Evolutionary conservation across 768 basidiomycete species (phyloP), one percentile per base, ranked within the genome.

Genomic region (Mycena haematopus): DNA sequence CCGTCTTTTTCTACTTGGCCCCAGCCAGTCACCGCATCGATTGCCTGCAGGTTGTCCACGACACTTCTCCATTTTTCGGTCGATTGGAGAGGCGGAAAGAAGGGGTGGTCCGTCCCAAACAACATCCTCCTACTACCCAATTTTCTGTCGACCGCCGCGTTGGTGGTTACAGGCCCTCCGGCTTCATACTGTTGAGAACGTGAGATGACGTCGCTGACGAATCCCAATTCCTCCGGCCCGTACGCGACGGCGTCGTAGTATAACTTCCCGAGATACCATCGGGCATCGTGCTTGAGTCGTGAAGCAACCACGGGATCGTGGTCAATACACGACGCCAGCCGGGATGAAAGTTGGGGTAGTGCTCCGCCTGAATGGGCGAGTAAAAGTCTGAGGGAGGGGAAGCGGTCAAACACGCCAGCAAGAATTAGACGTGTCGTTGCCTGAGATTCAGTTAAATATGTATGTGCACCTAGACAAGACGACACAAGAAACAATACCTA

Each of bases 211-310:
- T 90, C 84, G 66, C 87, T 86, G 44, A 90, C 89, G 65, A 95
- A 93, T 6, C 82, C 86, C 44, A 95, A 79, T 71, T 95, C 94
- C 68, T 93, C 93, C 0, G 92, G 77, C 1, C 93, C 94, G 74
- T 95, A 95, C 8, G 90, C 86, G n/a, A 96, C 91, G 1, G 93
- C 92, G 70, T 95, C 94, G 70, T 88, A 87, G 69, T 87, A 93
- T 17, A 95, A 78, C 73, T 83, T 86, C 0, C 91, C 90, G 21
- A 95, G 79, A 73, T 95, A 95, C 71, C 86, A 92, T 38, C 94
- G 84, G 24, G 91, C 91, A 72, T 96, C 93, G 68, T 93, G 89
- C 71, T 87, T 80, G 45, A 95, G 79, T 44, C 92, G 80, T 1
- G 85, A 83, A 21, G 89, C 86, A 29, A 93, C 91, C 57, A 87